Base-by-base conservation (phyloP, 306 rosid genomes). In the Cajanus cajan region DNA sequence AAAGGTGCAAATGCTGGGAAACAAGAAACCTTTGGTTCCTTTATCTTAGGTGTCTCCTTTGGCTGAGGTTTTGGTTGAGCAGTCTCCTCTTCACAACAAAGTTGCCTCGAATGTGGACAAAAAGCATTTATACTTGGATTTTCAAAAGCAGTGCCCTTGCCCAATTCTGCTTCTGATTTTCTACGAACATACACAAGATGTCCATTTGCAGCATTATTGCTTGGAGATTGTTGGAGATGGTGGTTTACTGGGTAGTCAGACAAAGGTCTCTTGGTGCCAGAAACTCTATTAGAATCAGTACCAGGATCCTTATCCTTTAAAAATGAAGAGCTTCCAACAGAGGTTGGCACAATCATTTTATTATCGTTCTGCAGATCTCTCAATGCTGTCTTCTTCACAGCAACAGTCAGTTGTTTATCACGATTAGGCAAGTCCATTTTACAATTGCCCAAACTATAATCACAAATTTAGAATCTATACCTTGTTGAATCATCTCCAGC, bases 131-230 rank as follows among this genome's bases (percentile, higher is more conserved):
- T 41, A 81, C 82, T 90, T 54, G 84, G 44, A 73, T 78, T 90
- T 82, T 82, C 97, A 85, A 83, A 82, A 58, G 92, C 40, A 55
- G 83, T 84, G 70, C 75, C 88, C 87, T 90, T 95, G 77, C 90
- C 86, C 78, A 86, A 18, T 31, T 95, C 98, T 34, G 90, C 87
- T 73, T 95, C 98, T 5, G 97, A 85, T 77, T 92, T 95, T 86
- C 98, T 88, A 18, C 98, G 98, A 70, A 90, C 96, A 82, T 95
- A 95, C 66, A 95, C 98, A 73, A 92, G 98, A 82, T 85, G 97
- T 51, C 96, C 91, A 80, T 85, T 92, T 28, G 92, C 80, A 84
- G 86, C 64, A 85, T 71, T 91, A 79, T 69, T 88, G 58, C 86
- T 71, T 10, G 89, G 87, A 72, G 91, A 87, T 50, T 90, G 94